A percentile compares a stretch with the other conserved stretches of the same genome.
Conservation (phyloP, 257 asterid genomes). For the Solanum sitiens region DNA sequence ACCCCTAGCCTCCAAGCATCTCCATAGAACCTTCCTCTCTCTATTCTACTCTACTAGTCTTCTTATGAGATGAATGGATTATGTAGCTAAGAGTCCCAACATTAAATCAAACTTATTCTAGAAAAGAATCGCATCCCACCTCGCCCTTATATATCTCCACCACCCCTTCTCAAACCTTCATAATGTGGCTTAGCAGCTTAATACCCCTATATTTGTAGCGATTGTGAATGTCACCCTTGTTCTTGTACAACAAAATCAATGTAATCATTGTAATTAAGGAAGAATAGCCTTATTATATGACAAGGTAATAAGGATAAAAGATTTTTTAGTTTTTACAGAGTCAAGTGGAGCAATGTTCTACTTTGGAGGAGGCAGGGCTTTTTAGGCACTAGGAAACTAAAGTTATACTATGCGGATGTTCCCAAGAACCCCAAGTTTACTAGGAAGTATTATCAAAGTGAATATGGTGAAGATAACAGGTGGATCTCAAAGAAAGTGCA, state of each 20-base stretch:
- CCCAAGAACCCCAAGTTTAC: neutral
- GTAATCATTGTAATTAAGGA: neutral
- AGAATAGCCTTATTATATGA: neutral
- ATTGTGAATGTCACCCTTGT: neutral
- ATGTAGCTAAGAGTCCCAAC: neutral
- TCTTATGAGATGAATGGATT: neutral
- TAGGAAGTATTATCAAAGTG: neutral
- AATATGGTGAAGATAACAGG: neutral
- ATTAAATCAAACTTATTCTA: no score
- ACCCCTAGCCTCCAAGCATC: neutral
- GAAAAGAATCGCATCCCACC: neutral
- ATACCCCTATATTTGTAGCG: neutral
- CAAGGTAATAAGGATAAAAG: neutral
- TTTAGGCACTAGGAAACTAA: neutral
- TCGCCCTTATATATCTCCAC: neutral
- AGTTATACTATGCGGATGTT: neutral
- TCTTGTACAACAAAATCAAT: neutral
- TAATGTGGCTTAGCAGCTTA: neutral
- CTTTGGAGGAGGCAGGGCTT: neutral
- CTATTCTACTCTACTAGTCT: neutral
- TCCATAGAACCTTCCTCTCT: neutral
- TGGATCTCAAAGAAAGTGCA: neutral
- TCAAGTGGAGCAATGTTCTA: neutral
- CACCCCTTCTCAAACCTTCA: neutral
- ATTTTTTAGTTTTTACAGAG: neutral